Evolutionary conservation across 1,284 basidiomycete genomes (phyloP).

Genomic region (Lentinula novae-zelandiae): DNA sequence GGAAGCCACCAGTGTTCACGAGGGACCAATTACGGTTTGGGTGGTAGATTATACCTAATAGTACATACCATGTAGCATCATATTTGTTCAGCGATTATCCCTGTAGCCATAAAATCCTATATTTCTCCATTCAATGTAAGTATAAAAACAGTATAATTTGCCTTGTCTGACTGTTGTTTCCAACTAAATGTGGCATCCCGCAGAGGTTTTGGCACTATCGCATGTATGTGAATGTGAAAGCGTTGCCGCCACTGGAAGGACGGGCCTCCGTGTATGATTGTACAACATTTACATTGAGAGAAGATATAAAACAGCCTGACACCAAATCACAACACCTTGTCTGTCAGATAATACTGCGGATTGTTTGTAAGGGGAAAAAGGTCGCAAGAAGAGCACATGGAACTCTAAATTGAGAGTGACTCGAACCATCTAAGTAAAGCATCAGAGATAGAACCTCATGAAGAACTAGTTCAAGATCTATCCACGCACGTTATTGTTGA

Average conservation of each 20-base stretch:
- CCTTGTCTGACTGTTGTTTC: no score
- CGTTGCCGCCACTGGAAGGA: not conserved
- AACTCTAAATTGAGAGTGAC: not conserved
- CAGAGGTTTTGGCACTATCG: not conserved
- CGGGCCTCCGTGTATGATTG: not conserved
- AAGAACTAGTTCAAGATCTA: not conserved
- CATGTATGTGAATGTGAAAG: not conserved
- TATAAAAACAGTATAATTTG: not conserved
- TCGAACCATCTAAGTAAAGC: not conserved
- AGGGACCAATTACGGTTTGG: conserved; percentile 88
- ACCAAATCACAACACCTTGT: not conserved
- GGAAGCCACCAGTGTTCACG: conserved; percentile 94
- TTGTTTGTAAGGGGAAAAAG: not conserved
- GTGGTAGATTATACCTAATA: conserved; percentile 43
- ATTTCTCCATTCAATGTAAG: not conserved
- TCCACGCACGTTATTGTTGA: not conserved
- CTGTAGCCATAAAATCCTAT: not conserved
- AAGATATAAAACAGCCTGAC: not conserved
- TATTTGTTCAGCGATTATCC: not conserved
- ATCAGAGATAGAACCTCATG: not conserved
- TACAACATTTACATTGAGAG: not conserved
- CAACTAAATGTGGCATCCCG: not conserved
- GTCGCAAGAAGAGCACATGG: not conserved
- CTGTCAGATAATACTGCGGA: not conserved
- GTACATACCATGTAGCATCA: not conserved